These are phyloP conservation scores for Lepraria neglecta DNA, from an alignment of 495 filamentous ascomycete species.

Conservation along the genomic window DNA sequence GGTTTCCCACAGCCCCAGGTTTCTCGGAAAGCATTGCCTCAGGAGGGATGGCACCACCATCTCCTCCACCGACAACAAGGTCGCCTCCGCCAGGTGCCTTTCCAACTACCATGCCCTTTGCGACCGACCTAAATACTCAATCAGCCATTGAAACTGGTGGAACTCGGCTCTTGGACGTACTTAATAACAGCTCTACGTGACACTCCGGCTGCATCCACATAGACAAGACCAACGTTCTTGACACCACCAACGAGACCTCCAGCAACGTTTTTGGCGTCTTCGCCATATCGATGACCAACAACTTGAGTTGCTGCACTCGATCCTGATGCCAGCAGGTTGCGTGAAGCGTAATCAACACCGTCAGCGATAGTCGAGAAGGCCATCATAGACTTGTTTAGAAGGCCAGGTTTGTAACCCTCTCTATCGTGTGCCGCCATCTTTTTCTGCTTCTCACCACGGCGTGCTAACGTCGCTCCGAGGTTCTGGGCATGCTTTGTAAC, in stretches of 20 bases:
- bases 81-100: constrained; percentile 77
- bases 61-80: constrained; percentile 74
- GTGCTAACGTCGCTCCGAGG: constrained; percentile 66
- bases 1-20: constrained; percentile 22
- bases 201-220: constrained; percentile 92
- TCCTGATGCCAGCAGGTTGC: constrained; percentile 63
- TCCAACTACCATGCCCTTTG: constrained; percentile 77
- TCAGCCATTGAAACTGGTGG: constrained; percentile 3
- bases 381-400: constrained; percentile 92
- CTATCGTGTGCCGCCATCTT: constrained; percentile 52
- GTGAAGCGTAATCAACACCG: constrained; percentile 79
- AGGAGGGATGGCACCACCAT: constrained; percentile 53
- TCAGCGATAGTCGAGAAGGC: constrained; percentile 94
- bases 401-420: constrained; percentile 79
- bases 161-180: constrained; percentile 29
- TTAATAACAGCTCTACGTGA: constrained; percentile 83
- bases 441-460: constrained; percentile 52
- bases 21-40: constrained; percentile 29
- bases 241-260: constrained; percentile 71
- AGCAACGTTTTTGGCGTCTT: constrained; percentile 72
- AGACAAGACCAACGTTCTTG: constrained; percentile 95
- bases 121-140: constrained; percentile 49
- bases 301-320: constrained; percentile 72
- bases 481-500: constrained; percentile 80
- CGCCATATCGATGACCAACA: constrained; percentile 76